These are phyloP conservation scores for Phialocephala sp. DNA, from an alignment of 2,329 filamentous ascomycete genomes.

Conservation along the genomic window DNA sequence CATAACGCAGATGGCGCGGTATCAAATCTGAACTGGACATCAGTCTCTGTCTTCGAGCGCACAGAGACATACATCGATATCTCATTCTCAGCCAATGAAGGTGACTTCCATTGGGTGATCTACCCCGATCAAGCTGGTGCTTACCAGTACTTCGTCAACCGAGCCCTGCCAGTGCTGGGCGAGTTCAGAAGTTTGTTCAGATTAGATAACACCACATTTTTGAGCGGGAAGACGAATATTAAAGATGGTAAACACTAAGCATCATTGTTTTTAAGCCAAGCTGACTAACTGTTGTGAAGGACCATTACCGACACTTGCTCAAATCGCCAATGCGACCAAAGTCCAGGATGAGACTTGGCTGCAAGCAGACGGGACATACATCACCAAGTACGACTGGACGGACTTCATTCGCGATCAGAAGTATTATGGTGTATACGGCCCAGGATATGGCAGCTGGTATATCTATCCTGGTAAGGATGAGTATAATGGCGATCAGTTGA, in stretches of 20 bases:
- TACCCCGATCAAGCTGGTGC: slow-evolving; percentile 54
- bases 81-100: slow-evolving; percentile 52
- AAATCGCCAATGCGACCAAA: slow-evolving; percentile 52
- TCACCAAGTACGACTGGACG: slow-evolving; percentile 49
- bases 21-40: slow-evolving; percentile 54
- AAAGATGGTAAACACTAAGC: slow-evolving; percentile 47
- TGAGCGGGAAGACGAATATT: slow-evolving; percentile 51
- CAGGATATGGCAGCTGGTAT: slow-evolving; percentile 57
- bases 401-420: slow-evolving; percentile 47
- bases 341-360: slow-evolving; percentile 61
- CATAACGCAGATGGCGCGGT: slow-evolving; percentile 49
- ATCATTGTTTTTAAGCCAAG: neutral
- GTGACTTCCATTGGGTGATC: slow-evolving; percentile 59
- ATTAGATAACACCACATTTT: slow-evolving; percentile 55
- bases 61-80: slow-evolving; percentile 51
- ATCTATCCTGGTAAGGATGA: slow-evolving; percentile 57
- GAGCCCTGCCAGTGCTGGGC: slow-evolving; percentile 52
- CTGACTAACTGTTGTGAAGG: neutral
- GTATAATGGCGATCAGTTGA: slow-evolving; percentile 57
- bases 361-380: slow-evolving; percentile 52
- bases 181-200: slow-evolving; percentile 58
- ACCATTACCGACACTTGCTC: slow-evolving; percentile 49
- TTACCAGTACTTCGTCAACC: slow-evolving; percentile 62
- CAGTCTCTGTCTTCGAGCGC: slow-evolving; percentile 49
- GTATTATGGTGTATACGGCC: slow-evolving; percentile 57